A percentile compares a stretch with the other conserved stretches of the same genome.
phyloP scores from a whole-genome alignment of 2,329 filamentous ascomycete species.

The Zasmidium cellare region DNA sequence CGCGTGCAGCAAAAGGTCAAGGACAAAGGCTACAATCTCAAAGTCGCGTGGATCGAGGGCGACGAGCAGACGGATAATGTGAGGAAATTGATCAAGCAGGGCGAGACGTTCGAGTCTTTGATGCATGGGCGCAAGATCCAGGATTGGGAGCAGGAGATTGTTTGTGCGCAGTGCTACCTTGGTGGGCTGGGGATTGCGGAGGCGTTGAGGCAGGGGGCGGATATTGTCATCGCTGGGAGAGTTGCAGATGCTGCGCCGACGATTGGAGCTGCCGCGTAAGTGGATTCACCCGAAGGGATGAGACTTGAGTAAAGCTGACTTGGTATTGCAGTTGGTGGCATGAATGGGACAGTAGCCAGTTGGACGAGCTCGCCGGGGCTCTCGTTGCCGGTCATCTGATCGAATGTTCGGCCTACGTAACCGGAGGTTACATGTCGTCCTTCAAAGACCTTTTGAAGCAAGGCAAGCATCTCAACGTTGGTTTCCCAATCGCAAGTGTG shows the following conservation, averaged over 20 bases:
- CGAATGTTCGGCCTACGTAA: constrained; percentile 42
- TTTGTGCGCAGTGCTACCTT: constrained; percentile 26
- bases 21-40: constrained; percentile 41
- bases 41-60: constrained; percentile 48
- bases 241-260: constrained; percentile 44
- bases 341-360: constrained; percentile 37
- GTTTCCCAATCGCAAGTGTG: constrained; percentile 33
- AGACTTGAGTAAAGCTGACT: constrained; percentile 1
- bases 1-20: constrained; percentile 40
- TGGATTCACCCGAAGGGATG: not conserved
- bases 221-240: constrained; percentile 44
- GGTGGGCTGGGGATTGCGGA: constrained; percentile 42
- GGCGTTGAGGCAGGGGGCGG: constrained; percentile 39
- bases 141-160: constrained; percentile 19
- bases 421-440: constrained; percentile 41
- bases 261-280: constrained; percentile 37
- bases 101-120: constrained; percentile 15
- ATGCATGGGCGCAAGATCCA: constrained; percentile 19
- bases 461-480: constrained; percentile 34
- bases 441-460: constrained; percentile 39
- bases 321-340: constrained; percentile 39
- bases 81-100: constrained; percentile 11
- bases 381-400: constrained; percentile 44
- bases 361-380: constrained; percentile 39
- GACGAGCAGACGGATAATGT: constrained; percentile 36